Conservation (phyloP, 2,329 filamentous ascomycete species). For the Venturia oleaginea region DNA sequence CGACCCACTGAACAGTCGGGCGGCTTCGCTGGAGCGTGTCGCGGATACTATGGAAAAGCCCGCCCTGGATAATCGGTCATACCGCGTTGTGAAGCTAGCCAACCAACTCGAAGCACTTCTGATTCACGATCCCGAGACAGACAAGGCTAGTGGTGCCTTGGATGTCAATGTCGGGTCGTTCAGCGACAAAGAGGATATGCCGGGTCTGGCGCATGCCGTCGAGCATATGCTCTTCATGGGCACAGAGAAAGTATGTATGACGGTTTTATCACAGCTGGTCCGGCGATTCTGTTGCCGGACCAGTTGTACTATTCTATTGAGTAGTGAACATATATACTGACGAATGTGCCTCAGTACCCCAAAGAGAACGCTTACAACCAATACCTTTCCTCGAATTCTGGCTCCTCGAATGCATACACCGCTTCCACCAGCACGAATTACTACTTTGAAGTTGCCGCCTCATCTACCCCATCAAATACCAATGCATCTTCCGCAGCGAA, state of each 20-base stretch:
- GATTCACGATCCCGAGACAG: constrained; percentile 88
- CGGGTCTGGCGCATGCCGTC: constrained; percentile 90
- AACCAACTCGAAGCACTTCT: constrained; percentile 87
- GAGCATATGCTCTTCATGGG: constrained; percentile 98
- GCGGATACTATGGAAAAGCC: constrained; percentile 72
- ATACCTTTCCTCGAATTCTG: constrained; percentile 83
- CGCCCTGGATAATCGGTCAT: constrained; percentile 74
- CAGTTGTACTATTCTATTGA: too few species aligned
- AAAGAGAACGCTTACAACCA: constrained; percentile 92
- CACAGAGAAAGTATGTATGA: constrained; percentile 64
- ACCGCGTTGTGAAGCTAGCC: constrained; percentile 73
- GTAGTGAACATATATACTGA: neutral
- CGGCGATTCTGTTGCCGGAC: too few species aligned
- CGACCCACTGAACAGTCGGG: constrained; percentile 9
- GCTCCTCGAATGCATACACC: constrained; percentile 91
- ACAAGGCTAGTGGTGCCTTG: constrained; percentile 91
- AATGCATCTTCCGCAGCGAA: constrained; percentile 27
- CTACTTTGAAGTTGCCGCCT: constrained; percentile 89
- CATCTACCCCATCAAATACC: constrained; percentile 44
- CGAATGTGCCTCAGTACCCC: constrained; percentile 53
- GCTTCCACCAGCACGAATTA: constrained; percentile 92
- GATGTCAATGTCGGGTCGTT: constrained; percentile 96
- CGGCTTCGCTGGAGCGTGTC: constrained; percentile 25
- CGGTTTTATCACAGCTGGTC: neutral
- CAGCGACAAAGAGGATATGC: constrained; percentile 83